Conservation (phyloP, 139 green algal species). For the Chlorella vulgaris region DNA sequence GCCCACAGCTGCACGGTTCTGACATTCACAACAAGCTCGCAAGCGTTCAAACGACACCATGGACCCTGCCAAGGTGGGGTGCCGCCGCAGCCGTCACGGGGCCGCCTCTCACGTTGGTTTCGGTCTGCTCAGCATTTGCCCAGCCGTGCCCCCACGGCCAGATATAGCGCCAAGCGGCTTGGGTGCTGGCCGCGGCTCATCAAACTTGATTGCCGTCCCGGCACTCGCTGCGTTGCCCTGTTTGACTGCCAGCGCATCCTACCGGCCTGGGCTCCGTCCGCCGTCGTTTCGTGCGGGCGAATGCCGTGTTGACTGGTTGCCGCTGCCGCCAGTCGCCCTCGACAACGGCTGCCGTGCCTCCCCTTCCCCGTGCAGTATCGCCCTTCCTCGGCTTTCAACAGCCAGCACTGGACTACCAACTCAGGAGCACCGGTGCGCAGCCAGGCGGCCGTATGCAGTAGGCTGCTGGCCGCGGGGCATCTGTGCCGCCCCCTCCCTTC, state of each 20-base stretch:
- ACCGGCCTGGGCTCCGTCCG: neutral
- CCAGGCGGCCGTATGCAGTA: neutral
- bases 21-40: neutral
- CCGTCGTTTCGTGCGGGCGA: neutral
- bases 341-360: neutral
- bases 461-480: no score
- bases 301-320: neutral
- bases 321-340: no score
- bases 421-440: constrained; percentile 84
- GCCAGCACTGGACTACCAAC: constrained; percentile 92
- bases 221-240: no score
- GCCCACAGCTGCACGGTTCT: no score
- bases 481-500: no score
- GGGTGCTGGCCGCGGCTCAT: no score
- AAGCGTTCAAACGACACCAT: neutral
- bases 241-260: no score
- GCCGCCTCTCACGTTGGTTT: neutral
- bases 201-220: no score
- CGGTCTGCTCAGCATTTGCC: neutral
- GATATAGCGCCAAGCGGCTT: no score
- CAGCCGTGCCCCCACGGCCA: no score
- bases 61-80: constrained; percentile 14
- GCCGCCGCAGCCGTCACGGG: no score
- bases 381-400: constrained; percentile 55
- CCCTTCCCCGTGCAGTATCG: constrained; percentile 39